These are phyloP conservation scores for Cyclotella kingstonii DNA, from an alignment of 108 stramenopile species.

Conservation along the genomic window DNA sequence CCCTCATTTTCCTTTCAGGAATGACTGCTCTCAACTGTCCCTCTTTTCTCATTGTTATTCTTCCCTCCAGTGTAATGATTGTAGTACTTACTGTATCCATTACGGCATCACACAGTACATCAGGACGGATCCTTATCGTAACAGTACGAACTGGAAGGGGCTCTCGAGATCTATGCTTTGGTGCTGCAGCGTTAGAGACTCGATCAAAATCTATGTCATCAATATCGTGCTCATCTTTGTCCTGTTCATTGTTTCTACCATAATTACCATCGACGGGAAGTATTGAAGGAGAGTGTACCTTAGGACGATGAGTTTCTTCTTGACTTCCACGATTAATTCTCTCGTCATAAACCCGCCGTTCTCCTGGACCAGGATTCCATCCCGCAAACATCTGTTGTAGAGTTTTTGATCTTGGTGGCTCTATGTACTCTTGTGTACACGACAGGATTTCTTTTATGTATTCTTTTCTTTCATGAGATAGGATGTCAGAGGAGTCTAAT, in stretches of 20 bases:
- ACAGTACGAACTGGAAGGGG: constrained; percentile 67
- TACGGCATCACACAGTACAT: constrained; percentile 76
- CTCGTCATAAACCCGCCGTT: constrained; percentile 17
- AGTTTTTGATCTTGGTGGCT: constrained; percentile 40
- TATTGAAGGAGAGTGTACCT: constrained; percentile 9
- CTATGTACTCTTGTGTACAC: constrained; percentile 33
- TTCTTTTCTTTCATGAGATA: constrained; percentile 15
- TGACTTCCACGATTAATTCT: background rate
- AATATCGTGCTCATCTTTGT: constrained; percentile 15
- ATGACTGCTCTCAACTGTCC: constrained; percentile 35
- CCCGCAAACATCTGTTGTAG: constrained; percentile 36
- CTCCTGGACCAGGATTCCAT: constrained; percentile 46
- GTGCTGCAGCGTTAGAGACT: constrained; percentile 9
- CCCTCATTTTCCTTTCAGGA: constrained; percentile 28
- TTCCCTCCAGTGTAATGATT: constrained; percentile 38
- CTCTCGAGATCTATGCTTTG: constrained; percentile 10
- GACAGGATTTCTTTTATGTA: constrained; percentile 26
- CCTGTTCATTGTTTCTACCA: constrained; percentile 2
- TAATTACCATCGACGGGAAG: background rate
- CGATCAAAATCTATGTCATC: constrained; percentile 37
- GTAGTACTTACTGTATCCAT: constrained; percentile 44
- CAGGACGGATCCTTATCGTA: constrained; percentile 77
- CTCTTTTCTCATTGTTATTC: constrained; percentile 43
- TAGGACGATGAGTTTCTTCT: constrained; percentile 17
- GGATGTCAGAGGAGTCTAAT: background rate